Conservation (phyloP, 2,329 filamentous ascomycete species). For the Emergomyces africanus region DNA sequence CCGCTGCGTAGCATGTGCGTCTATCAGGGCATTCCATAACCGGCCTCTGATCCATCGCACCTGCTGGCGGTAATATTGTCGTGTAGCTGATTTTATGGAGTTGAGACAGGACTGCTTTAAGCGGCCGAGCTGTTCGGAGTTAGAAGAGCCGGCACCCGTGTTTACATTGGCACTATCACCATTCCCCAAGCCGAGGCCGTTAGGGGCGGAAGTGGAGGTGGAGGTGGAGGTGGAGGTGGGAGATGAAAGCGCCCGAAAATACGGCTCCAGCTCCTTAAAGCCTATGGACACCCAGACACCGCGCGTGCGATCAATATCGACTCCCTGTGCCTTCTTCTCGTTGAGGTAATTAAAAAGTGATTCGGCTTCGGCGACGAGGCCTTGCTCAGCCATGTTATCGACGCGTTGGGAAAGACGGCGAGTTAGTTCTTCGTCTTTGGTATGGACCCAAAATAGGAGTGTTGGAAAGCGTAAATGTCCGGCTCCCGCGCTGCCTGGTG, state of each 20-base stretch:
- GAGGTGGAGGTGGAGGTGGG: not conserved
- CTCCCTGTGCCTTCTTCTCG: conserved; percentile 35
- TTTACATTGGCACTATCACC: not conserved
- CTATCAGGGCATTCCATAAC: conserved; percentile 54
- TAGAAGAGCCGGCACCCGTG: conserved; percentile 10
- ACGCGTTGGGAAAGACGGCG: conserved; percentile 63
- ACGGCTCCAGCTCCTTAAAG: conserved; percentile 78
- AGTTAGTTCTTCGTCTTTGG: conserved; percentile 54
- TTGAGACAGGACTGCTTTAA: conserved; percentile 53
- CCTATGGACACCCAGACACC: conserved; percentile 97
- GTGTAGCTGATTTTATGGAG: conserved; percentile 66
- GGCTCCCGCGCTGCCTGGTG: not conserved
- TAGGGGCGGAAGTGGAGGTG: not conserved
- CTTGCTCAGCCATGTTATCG: conserved; percentile 64
- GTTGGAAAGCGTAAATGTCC: conserved; percentile 41
- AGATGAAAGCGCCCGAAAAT: conserved; percentile 39
- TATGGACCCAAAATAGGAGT: conserved; percentile 78
- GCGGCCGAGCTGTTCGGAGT: conserved; percentile 35
- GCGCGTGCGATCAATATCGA: conserved; percentile 54
- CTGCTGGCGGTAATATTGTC: conserved; percentile 79
- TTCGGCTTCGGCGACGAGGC: conserved; percentile 50
- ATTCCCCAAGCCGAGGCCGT: not conserved
- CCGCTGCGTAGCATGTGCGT: conserved; percentile 39
- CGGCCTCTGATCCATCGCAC: conserved; percentile 78
- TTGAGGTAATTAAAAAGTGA: conserved; percentile 39